Conservation (phyloP, 2,329 filamentous ascomycete genomes). For the Teratosphaeria zuluensis region DNA sequence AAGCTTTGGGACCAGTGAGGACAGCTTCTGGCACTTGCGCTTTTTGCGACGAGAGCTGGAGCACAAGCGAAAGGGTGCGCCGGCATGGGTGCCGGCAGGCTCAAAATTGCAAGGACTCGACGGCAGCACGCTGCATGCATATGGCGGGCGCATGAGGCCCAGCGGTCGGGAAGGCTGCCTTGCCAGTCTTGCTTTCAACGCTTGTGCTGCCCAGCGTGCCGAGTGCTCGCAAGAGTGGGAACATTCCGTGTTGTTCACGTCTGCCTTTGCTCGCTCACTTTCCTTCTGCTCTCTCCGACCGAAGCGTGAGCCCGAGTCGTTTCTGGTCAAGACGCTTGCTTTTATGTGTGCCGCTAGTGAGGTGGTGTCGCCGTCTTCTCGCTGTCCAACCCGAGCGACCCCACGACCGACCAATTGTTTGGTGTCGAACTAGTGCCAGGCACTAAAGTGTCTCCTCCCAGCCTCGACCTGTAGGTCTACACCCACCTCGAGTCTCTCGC, state of each 20-base stretch:
- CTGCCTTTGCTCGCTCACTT: background rate
- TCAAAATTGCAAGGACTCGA: background rate
- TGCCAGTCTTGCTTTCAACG: background rate
- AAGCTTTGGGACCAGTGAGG: background rate
- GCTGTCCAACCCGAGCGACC: background rate
- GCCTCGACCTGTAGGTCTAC: background rate
- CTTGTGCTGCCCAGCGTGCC: background rate
- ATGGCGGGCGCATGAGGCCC: background rate
- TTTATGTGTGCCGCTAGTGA: background rate
- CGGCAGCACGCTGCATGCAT: background rate
- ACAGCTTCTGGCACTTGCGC: background rate
- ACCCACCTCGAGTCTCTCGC: background rate
- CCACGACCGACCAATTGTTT: background rate
- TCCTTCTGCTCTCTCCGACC: background rate
- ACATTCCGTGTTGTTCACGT: background rate
- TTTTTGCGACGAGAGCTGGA: background rate
- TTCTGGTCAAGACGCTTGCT: background rate
- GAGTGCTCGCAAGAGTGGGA: background rate
- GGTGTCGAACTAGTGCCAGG: background rate
- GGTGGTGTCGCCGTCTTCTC: background rate
- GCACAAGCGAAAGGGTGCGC: background rate
- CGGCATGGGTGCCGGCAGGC: background rate
- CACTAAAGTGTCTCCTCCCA: background rate
- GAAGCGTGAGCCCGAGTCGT: background rate
- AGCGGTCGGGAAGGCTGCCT: background rate